A percentile compares a stretch with the other conserved stretches of the same genome.
Conservation (phyloP, 116 monocot species). For the Posidonia oceanica region DNA sequence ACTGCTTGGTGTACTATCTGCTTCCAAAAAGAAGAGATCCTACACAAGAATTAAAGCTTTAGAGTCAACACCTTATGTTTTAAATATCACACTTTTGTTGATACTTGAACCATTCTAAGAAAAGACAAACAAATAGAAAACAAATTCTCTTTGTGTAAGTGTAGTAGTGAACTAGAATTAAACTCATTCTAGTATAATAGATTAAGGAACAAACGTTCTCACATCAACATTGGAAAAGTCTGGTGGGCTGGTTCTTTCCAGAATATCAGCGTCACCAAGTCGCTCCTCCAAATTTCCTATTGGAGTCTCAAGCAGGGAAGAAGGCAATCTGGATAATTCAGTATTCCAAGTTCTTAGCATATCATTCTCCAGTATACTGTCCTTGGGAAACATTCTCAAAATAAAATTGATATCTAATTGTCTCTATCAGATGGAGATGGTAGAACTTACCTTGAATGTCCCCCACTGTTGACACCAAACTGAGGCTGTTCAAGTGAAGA, state of each 20-base stretch:
- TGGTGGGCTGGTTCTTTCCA: slow-evolving; percentile 5
- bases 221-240: slow-evolving; percentile 20
- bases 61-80: not conserved
- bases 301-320: not conserved
- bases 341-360: not conserved
- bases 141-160: not conserved
- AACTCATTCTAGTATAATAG: not conserved
- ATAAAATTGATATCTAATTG: slow-evolving; percentile 9
- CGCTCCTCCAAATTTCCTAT: slow-evolving; percentile 17
- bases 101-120: not conserved
- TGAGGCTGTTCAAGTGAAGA: not conserved
- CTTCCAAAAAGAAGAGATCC: slow-evolving; percentile 61
- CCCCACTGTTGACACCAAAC: not conserved
- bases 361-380: not conserved
- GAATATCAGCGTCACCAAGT: not conserved
- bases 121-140: not conserved
- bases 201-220: not conserved
- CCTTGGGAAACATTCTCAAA: not conserved
- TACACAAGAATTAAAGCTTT: slow-evolving; percentile 8
- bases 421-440: slow-evolving; percentile 20
- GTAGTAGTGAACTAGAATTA: not conserved
- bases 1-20: slow-evolving; percentile 39
- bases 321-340: not conserved
- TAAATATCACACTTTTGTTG: not conserved
- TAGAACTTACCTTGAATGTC: not conserved